Evolutionary conservation across 179 eudicot genomes (phyloP).

Genomic region (Beta lomatogona): DNA sequence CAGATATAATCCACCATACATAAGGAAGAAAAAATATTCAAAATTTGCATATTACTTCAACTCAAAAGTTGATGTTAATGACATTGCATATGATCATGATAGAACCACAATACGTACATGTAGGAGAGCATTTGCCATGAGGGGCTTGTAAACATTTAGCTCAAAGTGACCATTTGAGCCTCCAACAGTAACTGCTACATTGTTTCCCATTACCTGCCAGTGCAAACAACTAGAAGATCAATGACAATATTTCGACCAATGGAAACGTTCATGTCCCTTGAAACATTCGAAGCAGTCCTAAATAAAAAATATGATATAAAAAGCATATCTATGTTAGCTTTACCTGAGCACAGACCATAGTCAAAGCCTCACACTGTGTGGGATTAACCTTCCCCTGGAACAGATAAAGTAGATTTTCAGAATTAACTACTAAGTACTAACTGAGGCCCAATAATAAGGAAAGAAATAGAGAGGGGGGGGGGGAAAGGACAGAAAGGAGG

Average conservation of each 20-base stretch:
- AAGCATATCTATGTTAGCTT: constrained; percentile 3
- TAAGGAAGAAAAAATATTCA: neutral
- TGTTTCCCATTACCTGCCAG: constrained; percentile 95
- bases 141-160: constrained; percentile 95
- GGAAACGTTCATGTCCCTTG: neutral
- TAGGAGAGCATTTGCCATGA: constrained; percentile 86
- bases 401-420: constrained; percentile 19
- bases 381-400: constrained; percentile 97
- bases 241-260: constrained; percentile 10
- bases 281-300: neutral
- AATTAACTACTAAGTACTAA: neutral
- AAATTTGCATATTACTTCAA: neutral
- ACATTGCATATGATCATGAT: neutral
- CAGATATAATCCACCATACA: neutral
- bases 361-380: constrained; percentile 98
- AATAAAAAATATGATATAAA: neutral
- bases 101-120: constrained; percentile 53
- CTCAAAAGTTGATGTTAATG: neutral
- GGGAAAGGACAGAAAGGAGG: neutral
- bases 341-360: constrained; percentile 99
- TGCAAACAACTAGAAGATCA: constrained; percentile 14
- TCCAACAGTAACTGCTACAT: constrained; percentile 92
- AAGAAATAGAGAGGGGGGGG: neutral
- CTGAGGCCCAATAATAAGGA: neutral
- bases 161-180: constrained; percentile 99